Evolutionary conservation across 1,139 yeast genomes (phyloP).

Genomic region (Yamadazyma mexicana): DNA sequence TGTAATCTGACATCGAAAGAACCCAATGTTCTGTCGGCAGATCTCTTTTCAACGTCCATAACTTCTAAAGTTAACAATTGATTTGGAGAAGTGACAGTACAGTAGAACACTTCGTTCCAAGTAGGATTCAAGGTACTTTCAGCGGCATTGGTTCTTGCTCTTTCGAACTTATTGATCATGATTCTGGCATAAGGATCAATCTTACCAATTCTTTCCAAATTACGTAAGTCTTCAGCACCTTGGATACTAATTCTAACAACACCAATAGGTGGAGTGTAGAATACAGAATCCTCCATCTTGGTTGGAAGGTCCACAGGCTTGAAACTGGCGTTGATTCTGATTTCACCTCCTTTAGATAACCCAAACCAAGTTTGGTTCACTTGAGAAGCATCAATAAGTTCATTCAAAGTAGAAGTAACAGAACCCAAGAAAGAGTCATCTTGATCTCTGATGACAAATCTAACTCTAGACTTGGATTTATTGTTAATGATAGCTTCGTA

Average conservation of each 20-base stretch:
- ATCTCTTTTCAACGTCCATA: slow-evolving; percentile 81
- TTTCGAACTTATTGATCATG: slow-evolving; percentile 71
- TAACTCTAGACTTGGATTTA: slow-evolving; percentile 66
- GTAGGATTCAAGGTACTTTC: slow-evolving; percentile 74
- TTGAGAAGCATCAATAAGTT: slow-evolving; percentile 73
- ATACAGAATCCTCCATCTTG: slow-evolving; percentile 66
- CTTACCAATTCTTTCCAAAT: slow-evolving; percentile 84
- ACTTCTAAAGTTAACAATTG: slow-evolving; percentile 84
- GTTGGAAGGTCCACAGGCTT: slow-evolving; percentile 68
- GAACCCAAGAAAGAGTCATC: slow-evolving; percentile 59
- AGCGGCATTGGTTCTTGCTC: slow-evolving; percentile 73
- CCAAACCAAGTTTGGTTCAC: slow-evolving; percentile 80
- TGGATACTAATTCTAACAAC: slow-evolving; percentile 74
- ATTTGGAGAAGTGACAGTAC: slow-evolving; percentile 76
- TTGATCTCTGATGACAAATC: slow-evolving; percentile 65
- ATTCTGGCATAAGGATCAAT: slow-evolving; percentile 90
- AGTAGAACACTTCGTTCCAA: slow-evolving; percentile 82
- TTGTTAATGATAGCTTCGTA: slow-evolving; percentile 75
- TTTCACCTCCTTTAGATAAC: slow-evolving; percentile 67
- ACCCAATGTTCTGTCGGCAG: slow-evolving; percentile 86
- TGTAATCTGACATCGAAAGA: slow-evolving; percentile 67
- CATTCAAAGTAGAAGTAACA: slow-evolving; percentile 62
- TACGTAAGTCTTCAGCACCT: slow-evolving; percentile 72
- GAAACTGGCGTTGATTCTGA: slow-evolving; percentile 73
- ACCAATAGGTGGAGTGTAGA: slow-evolving; percentile 92